Base-by-base conservation (phyloP, 1,284 basidiomycete species). In the Trametes pubescens region DNA sequence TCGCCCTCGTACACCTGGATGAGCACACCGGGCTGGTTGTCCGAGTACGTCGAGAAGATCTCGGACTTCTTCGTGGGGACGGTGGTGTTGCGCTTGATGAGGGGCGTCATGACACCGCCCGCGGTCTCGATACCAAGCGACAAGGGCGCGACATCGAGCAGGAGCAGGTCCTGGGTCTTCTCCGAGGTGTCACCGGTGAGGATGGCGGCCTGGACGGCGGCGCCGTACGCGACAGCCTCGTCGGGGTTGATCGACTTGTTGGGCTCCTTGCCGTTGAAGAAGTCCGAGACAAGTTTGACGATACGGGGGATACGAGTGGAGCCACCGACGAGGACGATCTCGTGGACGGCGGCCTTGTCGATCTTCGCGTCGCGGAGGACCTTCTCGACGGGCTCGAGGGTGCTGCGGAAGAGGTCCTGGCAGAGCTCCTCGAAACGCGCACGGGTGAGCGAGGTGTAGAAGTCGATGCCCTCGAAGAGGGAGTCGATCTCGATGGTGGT, bases 1-100 rank as follows among this genome's bases (percentile, higher is more conserved):
- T 99, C 98, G 83, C 98, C 97, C 87, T 99, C 97, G 82, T 88
- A 99, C 65, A 99, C 97, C 81, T 98, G 97, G 82, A 99, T 98
- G 75, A 98, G 87, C 62, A 99, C 97, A 87, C 95, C 95, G 67
- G 96, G 95, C 80, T 99, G 98, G 87, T 99, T 99, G 86, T 99
- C 97, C 70, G 96, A 92, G 85, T 97, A 98, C 47, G 98, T 99
- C 55, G 97, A 98, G 91, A 99, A 99, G 79, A 94, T 92, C 84
- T 99, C 95, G 29, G 95, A 95, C 86, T 99, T 99, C 86, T 98
- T 99, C 77, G 97, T 99, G 56, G 97, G 97, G 72, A 99, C 94
- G 60, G 96, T 98, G 72, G 98, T 99, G 88, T 99, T 99, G 70
- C 96, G 91, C 84, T 95, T 96, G 86, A 99, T 98, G 73, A 99